Conservation (phyloP, 1,284 basidiomycete genomes). For the Moesziomyces globuligerus region DNA sequence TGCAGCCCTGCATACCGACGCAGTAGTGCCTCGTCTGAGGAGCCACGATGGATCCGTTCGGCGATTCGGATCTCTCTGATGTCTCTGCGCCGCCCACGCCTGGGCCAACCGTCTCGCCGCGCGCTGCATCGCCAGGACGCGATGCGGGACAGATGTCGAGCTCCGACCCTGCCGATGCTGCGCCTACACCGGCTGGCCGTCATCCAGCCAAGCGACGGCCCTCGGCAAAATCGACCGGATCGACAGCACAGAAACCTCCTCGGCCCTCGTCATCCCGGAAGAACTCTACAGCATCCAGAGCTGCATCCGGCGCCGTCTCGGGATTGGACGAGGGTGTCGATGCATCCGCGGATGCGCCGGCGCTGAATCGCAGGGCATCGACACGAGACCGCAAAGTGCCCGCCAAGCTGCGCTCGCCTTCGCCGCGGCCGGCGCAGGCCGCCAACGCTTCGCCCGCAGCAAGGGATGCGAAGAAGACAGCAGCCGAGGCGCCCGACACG, state of each 20-base stretch:
- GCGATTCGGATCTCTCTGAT: constrained; percentile 41
- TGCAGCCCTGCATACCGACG: not conserved
- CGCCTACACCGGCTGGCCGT: too few relatives aligned
- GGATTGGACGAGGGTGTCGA: not conserved
- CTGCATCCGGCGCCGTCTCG: not conserved
- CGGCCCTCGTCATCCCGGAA: not conserved
- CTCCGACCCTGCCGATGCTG: too few relatives aligned
- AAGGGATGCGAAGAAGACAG: not conserved
- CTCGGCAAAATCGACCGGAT: too few relatives aligned
- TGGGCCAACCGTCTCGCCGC: constrained; percentile 21
- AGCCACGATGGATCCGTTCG: constrained; percentile 27
- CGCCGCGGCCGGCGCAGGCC: constrained; percentile 4
- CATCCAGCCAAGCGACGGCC: too few relatives aligned
- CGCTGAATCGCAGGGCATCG: constrained; percentile 10
- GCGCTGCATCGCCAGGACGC: constrained; percentile 15
- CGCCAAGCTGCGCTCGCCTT: constrained; percentile 13
- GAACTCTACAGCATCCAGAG: not conserved
- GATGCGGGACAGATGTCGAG: not conserved
- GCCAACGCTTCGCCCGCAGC: constrained; percentile 2
- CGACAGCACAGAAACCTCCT: too few relatives aligned
- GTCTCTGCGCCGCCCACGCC: constrained; percentile 38
- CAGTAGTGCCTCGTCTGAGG: not conserved
- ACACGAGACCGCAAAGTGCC: constrained; percentile 17
- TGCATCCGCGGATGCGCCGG: not conserved
- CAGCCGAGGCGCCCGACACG: too few relatives aligned